Evolutionary conservation across 768 basidiomycete species (phyloP).

Genomic region (Boletus pseudopeckii): DNA sequence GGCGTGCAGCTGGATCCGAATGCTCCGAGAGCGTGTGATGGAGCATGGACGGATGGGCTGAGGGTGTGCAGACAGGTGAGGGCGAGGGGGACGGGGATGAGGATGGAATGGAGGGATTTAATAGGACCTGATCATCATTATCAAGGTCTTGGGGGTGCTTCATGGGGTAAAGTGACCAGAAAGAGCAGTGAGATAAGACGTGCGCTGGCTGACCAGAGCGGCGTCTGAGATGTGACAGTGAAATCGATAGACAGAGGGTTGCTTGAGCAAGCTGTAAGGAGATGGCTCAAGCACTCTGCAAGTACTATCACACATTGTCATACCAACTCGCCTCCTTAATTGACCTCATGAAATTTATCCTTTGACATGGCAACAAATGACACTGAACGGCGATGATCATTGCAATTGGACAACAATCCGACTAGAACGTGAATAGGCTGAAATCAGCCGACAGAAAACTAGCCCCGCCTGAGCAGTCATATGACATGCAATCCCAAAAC

Average conservation of each 20-base stretch:
- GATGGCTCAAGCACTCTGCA: slow-evolving; percentile 12
- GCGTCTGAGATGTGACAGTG: no score
- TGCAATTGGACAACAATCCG: neutral
- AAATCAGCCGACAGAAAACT: slow-evolving; percentile 6
- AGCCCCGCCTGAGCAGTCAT: slow-evolving; percentile 1
- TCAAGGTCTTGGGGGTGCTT: slow-evolving; percentile 43
- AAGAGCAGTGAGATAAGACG: slow-evolving; percentile 19
- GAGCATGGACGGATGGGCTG: slow-evolving; percentile 12
- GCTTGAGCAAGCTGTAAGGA: slow-evolving; percentile 28
- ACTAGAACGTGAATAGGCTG: slow-evolving; percentile 14
- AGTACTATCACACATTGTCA: neutral
- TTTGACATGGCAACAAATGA: neutral
- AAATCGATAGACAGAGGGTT: slow-evolving; percentile 1
- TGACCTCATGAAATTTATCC: neutral
- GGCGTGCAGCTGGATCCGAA: slow-evolving; percentile 3
- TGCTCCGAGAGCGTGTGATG: slow-evolving; percentile 11
- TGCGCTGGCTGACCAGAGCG: neutral
- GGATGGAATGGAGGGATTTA: slow-evolving; percentile 7
- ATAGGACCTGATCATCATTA: slow-evolving; percentile 23
- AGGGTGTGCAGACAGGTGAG: slow-evolving; percentile 4
- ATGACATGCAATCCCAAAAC: slow-evolving; percentile 2
- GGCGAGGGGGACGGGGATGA: neutral
- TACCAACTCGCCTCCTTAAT: slow-evolving; percentile 1
- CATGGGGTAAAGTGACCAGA: slow-evolving; percentile 33
- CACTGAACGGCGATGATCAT: neutral